Evolutionary conservation across 1,139 yeast genomes (phyloP).

Genomic region (Pichia sp.): DNA sequence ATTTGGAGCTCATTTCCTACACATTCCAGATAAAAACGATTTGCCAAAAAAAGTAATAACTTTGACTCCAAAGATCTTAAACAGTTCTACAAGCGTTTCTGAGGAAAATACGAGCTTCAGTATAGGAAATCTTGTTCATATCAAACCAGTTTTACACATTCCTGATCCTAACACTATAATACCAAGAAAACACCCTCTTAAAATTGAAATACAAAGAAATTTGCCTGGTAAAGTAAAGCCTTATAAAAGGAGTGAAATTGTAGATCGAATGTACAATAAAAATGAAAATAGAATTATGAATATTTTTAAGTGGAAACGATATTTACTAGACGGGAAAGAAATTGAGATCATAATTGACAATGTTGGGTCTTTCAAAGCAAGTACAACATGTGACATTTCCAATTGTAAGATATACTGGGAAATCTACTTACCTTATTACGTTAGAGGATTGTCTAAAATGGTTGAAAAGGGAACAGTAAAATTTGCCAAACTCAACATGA

Average conservation of each 20-base stretch:
- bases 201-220: not conserved
- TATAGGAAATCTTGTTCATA: conserved; percentile 5
- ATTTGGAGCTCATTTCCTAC: conserved; percentile 6
- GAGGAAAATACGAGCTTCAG: not conserved
- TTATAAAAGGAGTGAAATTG: not conserved
- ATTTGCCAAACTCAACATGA: not conserved
- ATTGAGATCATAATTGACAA: conserved; percentile 9
- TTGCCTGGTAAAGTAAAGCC: conserved; percentile 5
- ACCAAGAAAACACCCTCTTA: not conserved
- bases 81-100: not conserved
- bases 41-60: not conserved
- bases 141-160: conserved; percentile 14
- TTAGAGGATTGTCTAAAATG: not conserved
- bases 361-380: conserved; percentile 7
- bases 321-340: not conserved
- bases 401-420: conserved; percentile 6
- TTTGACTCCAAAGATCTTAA: not conserved
- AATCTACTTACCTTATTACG: conserved; percentile 2
- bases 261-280: not conserved
- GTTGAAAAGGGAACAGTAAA: not conserved
- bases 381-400: not conserved
- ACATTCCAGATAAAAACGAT: not conserved
- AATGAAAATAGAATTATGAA: not conserved
- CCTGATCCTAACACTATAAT: not conserved
- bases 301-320: conserved; percentile 5